These are phyloP conservation scores for Fragaria vesca DNA, from an alignment of 306 rosid species.

Conservation along the genomic window DNA sequence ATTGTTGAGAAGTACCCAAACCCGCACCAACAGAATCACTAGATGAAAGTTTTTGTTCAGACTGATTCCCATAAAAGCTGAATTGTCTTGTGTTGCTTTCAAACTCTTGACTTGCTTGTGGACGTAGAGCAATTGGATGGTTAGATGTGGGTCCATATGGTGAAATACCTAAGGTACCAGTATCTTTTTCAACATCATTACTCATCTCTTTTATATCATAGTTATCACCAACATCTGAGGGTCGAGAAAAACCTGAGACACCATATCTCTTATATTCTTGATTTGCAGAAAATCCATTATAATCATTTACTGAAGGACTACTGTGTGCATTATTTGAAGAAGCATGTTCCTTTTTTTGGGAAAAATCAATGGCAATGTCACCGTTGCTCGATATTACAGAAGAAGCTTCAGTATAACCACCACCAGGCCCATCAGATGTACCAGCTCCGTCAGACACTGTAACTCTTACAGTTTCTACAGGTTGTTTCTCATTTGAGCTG, in stretches of 20 bases:
- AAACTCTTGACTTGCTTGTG: constrained; percentile 45
- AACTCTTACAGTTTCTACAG: constrained; percentile 55
- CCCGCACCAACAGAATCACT: constrained; percentile 44
- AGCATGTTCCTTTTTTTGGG: constrained; percentile 41
- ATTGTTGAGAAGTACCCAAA: constrained; percentile 38
- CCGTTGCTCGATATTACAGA: constrained; percentile 39
- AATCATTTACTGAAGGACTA: constrained; percentile 32
- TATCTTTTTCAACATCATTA: constrained; percentile 32
- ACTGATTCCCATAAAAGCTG: constrained; percentile 36
- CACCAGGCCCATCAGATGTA: constrained; percentile 53
- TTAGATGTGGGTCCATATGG: constrained; percentile 39
- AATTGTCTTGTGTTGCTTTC: constrained; percentile 43
- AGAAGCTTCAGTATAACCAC: constrained; percentile 35
- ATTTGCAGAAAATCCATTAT: constrained; percentile 35
- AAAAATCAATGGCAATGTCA: constrained; percentile 26
- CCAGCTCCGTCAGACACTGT: constrained; percentile 61
- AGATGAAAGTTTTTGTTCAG: constrained; percentile 37
- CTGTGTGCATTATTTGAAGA: constrained; percentile 31
- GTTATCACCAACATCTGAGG: constrained; percentile 37
- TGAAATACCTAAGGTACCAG: constrained; percentile 33
- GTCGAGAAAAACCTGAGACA: constrained; percentile 32
- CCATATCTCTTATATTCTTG: constrained; percentile 41
- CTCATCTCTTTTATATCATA: constrained; percentile 33
- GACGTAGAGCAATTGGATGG: constrained; percentile 30
- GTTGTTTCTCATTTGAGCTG: constrained; percentile 48